Conservation (phyloP, 805 yeast genomes). For the Myxozyma kluyveri region DNA sequence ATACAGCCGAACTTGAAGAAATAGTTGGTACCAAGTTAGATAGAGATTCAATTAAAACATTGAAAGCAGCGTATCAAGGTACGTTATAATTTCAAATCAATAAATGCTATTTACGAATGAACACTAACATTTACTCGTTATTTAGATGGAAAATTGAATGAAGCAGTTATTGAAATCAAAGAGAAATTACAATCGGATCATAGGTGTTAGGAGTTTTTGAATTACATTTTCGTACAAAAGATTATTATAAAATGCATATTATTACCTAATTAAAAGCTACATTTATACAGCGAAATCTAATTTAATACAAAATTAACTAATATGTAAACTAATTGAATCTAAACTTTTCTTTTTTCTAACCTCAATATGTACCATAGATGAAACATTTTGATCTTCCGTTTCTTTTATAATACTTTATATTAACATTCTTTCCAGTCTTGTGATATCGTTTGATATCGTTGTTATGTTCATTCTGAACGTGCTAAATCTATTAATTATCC, state of each 20-base stretch:
- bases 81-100: neutral
- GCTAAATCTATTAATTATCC: too few species aligned
- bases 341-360: too few species aligned
- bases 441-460: too few species aligned
- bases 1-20: slow-evolving; percentile 32
- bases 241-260: neutral
- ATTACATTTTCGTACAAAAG: too few species aligned
- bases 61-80: slow-evolving; percentile 33
- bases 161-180: slow-evolving; percentile 40
- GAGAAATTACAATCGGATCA: slow-evolving; percentile 37
- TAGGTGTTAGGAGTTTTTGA: slow-evolving; percentile 23
- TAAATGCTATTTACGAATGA: too few species aligned
- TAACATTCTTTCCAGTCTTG: too few species aligned
- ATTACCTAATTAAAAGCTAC: too few species aligned
- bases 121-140: too few species aligned
- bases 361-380: too few species aligned
- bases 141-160: slow-evolving; percentile 40
- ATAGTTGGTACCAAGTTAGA: slow-evolving; percentile 33
- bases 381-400: too few species aligned
- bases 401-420: too few species aligned
- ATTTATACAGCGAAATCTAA: neutral
- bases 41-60: slow-evolving; percentile 27
- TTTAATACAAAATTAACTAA: neutral
- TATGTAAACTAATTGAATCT: neutral
- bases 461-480: too few species aligned